Conservation (phyloP, 2,329 filamentous ascomycete species). For the Diaporthe destruens region DNA sequence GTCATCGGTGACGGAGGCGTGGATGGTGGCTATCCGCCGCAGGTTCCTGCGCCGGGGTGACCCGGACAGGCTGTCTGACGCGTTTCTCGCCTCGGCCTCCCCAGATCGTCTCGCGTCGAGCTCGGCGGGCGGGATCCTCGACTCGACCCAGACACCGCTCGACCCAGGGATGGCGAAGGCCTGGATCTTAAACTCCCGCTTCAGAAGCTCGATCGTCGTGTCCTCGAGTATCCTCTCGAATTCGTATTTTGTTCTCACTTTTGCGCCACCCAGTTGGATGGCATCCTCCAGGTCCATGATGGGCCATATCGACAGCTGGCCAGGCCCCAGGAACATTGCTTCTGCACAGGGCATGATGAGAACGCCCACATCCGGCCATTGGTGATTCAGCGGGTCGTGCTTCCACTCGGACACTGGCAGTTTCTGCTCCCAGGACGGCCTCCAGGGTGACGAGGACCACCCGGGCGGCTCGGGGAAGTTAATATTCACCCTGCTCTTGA, state of each 20-base stretch:
- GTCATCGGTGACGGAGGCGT: conserved; percentile 27
- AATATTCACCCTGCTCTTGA: conserved; percentile 28
- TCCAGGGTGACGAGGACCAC: conserved; percentile 33
- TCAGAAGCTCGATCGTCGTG: conserved; percentile 34
- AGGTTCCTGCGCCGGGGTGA: background rate
- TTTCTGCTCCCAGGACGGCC: background rate
- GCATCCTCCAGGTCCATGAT: conserved; percentile 36
- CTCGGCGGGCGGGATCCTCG: conserved; percentile 25
- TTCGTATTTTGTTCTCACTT: conserved; percentile 31
- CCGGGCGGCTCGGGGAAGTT: conserved; percentile 32
- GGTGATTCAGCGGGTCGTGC: conserved; percentile 22
- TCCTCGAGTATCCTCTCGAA: conserved; percentile 36
- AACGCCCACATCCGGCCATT: conserved; percentile 34
- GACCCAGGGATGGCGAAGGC: conserved; percentile 33
- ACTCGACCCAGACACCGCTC: conserved; percentile 39
- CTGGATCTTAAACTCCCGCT: conserved; percentile 28
- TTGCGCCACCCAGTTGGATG: background rate
- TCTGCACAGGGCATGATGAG: conserved; percentile 39
- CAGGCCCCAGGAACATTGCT: conserved; percentile 39
- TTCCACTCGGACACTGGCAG: background rate
- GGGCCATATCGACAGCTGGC: conserved; percentile 40
- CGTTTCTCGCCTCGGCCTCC: background rate
- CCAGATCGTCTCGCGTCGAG: background rate
- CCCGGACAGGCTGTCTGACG: background rate
- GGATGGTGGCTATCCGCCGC: conserved; percentile 39